Base-by-base conservation (phyloP, 2,329 filamentous ascomycete genomes). In the Aspergillus brunneoviolaceus region DNA sequence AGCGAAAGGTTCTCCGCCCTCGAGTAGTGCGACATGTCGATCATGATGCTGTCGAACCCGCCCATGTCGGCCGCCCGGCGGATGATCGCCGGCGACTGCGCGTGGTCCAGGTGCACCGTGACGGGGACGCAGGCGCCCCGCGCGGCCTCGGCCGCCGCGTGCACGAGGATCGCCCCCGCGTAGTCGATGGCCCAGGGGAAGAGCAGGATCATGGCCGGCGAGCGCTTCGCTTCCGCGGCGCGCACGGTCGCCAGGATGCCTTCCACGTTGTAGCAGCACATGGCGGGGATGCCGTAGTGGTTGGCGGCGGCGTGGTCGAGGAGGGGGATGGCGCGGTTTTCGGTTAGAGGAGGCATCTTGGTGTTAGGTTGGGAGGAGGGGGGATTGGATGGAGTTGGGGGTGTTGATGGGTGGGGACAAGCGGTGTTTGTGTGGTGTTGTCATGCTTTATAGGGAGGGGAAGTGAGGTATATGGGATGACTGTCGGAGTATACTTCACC, bases 111-210 rank as follows among this genome's bases (percentile, higher is more conserved):
- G 73, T 89, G 87, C 49, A 89, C 77, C 25, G 83, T 82, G 33
- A 89, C 76, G 27, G 87, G 87, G 3, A 89, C 86, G 2, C 72
- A 74, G 58, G 86, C 85, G 42, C 76, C 79, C 69, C 83, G 80
- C 1, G 84, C 84, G 42, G 85, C 85, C 60, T 81, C 78, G 33
- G 84, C 82, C 3, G 84, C 84, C 7, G 82, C 82, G 62, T 81
- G 79, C 10, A 86, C 82, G 35, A 87, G 81, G 31, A 83, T 72
- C 9, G 80, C 78, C 57, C 83, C 82, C 3, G 86, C 86, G 76
- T 89, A 90, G 63, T 87, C 78, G 55, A 90, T 81, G 0, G 88
- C 87, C 89, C 89, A 91, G 21, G 89, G 89, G 75, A 91, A 91
- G 65, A 91, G 84, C 27, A 89, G 85, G 67, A 91, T 85, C 80